Evolutionary conservation across 2,329 filamentous ascomycete genomes (phyloP).

Genomic region (Beauveria scarabaeidicola): DNA sequence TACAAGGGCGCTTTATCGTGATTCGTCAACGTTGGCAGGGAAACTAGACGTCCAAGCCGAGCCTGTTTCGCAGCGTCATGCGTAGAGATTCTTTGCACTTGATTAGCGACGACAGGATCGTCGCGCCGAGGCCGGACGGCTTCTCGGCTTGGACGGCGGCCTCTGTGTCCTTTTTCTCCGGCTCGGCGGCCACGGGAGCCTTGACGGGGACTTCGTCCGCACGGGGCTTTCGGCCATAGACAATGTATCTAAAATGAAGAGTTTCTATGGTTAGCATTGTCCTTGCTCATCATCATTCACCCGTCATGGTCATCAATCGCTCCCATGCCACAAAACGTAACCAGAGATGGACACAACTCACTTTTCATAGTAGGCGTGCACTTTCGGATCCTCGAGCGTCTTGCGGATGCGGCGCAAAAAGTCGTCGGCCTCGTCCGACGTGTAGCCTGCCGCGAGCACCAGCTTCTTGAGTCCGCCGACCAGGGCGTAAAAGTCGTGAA

Average conservation of each 20-base stretch:
- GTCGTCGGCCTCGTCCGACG: constrained; percentile 4
- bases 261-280: background rate
- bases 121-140: background rate
- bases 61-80: background rate
- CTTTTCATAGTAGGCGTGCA: constrained; percentile 7
- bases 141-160: background rate
- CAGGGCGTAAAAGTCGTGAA: constrained; percentile 5
- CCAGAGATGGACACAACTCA: background rate
- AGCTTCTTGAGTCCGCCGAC: constrained; percentile 8
- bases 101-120: background rate
- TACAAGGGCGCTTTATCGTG: background rate
- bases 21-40: background rate
- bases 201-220: constrained; percentile 29
- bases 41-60: background rate
- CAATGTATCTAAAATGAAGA: background rate
- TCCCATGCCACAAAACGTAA: background rate
- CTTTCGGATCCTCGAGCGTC: constrained; percentile 5
- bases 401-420: constrained; percentile 4
- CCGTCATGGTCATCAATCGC: too few relatives aligned
- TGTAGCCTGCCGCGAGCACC: constrained; percentile 8
- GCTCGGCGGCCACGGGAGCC: constrained; percentile 25
- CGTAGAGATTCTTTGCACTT: background rate
- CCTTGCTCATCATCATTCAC: background rate
- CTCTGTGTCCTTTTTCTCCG: background rate
- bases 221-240: constrained; percentile 8